A percentile compares a stretch with the other conserved stretches of the same genome.
Evolutionary conservation across 768 basidiomycete species (phyloP).

Genomic region (Tulasnella sp.): DNA sequence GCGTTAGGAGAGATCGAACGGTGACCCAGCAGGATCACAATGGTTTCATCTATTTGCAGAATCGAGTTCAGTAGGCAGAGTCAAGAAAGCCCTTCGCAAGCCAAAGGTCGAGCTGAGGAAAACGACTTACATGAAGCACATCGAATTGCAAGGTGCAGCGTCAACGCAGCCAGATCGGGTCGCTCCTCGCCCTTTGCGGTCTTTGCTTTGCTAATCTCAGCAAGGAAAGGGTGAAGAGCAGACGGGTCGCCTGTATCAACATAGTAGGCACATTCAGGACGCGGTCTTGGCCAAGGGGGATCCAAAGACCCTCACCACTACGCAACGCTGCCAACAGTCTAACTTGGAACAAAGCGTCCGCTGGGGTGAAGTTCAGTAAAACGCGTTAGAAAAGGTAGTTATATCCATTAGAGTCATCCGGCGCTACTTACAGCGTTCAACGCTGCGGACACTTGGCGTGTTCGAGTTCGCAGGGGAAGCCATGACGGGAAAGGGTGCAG

Average conservation of each 20-base stretch:
- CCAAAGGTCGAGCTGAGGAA: neutral
- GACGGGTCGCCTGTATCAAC: conserved; percentile 56
- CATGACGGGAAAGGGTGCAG: neutral
- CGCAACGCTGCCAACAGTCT: conserved; percentile 56
- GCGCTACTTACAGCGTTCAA: neutral
- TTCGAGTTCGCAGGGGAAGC: neutral
- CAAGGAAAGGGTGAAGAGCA: conserved; percentile 71
- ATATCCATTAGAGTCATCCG: neutral
- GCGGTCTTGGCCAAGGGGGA: neutral
- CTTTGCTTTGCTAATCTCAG: conserved; percentile 52
- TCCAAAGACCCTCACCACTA: conserved; percentile 39
- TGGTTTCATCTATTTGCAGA: conserved; percentile 47
- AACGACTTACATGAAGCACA: conserved; percentile 57
- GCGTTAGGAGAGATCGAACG: conserved; percentile 74
- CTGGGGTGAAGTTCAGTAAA: neutral
- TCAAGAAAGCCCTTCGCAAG: neutral
- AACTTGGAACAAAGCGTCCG: conserved; percentile 53
- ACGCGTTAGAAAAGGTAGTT: neutral
- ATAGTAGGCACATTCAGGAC: neutral
- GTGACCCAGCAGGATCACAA: conserved; percentile 59
- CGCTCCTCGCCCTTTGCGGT: conserved; percentile 45
- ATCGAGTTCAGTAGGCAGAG: neutral
- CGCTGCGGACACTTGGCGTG: neutral
- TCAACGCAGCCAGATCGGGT: conserved; percentile 58
- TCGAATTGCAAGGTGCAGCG: conserved; percentile 73